Conservation (phyloP, 202 grass and related monocot genomes). For the Cymbopogon flexuosus region DNA sequence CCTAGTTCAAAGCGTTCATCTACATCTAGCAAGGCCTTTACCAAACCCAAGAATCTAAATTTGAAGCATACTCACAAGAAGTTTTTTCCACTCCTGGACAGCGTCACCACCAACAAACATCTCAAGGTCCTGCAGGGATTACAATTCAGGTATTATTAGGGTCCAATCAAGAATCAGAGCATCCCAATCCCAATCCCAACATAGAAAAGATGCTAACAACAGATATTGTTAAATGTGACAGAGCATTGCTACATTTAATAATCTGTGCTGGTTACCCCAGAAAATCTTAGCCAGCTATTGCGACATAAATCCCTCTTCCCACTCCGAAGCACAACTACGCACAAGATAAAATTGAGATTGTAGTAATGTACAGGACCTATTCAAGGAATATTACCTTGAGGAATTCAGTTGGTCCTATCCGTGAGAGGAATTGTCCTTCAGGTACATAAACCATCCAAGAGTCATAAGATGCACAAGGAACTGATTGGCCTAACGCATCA, state of each 20-base stretch:
- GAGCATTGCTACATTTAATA: not conserved
- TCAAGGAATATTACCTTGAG: slow-evolving; percentile 52
- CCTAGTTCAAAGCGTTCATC: not conserved
- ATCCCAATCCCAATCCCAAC: not conserved
- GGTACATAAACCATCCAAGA: slow-evolving; percentile 98
- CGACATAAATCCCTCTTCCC: not conserved
- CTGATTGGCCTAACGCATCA: slow-evolving; percentile 74
- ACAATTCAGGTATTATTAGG: not conserved
- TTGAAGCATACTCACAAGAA: slow-evolving; percentile 54
- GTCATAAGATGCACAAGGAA: slow-evolving; percentile 71
- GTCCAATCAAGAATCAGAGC: slow-evolving; percentile 11
- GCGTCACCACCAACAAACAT: slow-evolving; percentile 68
- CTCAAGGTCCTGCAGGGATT: slow-evolving; percentile 72
- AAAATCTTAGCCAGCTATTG: not conserved
- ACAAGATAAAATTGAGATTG: not conserved
- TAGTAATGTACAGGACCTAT: not conserved
- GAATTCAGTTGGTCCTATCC: slow-evolving; percentile 87
- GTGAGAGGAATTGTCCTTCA: slow-evolving; percentile 77
- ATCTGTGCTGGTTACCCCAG: not conserved
- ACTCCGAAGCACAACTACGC: not conserved
- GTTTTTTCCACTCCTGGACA: slow-evolving; percentile 82
- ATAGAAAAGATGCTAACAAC: not conserved
- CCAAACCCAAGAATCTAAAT: not conserved
- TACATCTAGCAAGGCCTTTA: not conserved
- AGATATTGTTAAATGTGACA: slow-evolving; percentile 7